phyloP scores from a whole-genome alignment of 495 filamentous ascomycete species.

The Aspergillus haitiensis region DNA sequence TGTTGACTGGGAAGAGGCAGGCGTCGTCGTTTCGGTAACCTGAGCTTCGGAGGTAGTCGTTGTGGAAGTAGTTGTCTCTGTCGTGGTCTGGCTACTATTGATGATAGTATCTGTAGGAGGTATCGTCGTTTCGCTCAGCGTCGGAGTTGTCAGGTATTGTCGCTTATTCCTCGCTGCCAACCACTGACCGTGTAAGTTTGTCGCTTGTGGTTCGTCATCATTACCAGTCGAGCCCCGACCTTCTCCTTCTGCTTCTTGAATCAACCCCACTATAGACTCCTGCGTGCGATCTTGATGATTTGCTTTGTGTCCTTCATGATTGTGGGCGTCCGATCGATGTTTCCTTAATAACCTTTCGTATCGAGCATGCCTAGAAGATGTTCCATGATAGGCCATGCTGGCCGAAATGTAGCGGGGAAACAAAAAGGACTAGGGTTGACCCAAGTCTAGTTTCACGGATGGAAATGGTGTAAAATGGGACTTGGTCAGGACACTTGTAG shows the following conservation, averaged over 20 bases:
- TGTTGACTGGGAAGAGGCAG: neutral
- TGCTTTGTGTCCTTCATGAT: neutral
- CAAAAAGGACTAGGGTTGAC: neutral
- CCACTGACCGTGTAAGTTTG: constrained; percentile 10
- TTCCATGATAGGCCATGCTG: constrained; percentile 30
- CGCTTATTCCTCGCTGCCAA: constrained; percentile 13
- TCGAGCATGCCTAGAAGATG: constrained; percentile 22
- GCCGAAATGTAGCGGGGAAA: neutral
- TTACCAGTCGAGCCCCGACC: neutral
- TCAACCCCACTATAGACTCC: neutral
- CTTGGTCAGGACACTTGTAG: neutral
- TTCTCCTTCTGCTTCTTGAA: neutral
- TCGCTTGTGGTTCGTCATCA: neutral
- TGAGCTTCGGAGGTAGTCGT: neutral
- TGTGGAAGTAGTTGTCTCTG: neutral
- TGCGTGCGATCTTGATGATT: neutral
- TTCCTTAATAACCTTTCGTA: constrained; percentile 22
- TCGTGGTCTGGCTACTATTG: neutral
- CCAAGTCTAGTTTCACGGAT: neutral
- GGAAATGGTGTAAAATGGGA: neutral
- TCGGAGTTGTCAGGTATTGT: constrained; percentile 12
- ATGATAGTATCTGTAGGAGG: constrained; percentile 6
- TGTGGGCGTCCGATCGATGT: constrained; percentile 17
- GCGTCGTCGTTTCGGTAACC: neutral
- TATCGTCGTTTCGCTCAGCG: constrained; percentile 10